These are phyloP conservation scores for Emericellopsis atlantica DNA, from an alignment of 2,329 filamentous ascomycete genomes.

Conservation along the genomic window DNA sequence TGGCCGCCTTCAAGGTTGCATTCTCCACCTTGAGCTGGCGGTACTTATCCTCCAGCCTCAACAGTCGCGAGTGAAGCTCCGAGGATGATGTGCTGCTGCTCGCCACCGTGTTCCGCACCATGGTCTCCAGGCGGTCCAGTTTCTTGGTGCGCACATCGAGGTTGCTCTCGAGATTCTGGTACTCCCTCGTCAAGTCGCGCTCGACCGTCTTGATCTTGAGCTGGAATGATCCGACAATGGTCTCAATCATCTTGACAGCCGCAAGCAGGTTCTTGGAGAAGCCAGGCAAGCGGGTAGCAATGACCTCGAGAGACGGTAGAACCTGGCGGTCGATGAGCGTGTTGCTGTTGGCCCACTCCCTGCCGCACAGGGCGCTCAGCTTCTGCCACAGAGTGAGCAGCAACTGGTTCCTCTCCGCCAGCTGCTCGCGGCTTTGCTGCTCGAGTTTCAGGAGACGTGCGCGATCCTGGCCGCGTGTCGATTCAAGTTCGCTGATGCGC, in stretches of 20 bases:
- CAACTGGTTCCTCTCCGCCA: constrained; percentile 79
- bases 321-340: constrained; percentile 77
- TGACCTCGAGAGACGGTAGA: constrained; percentile 71
- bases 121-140: constrained; percentile 73
- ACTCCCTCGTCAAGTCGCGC: constrained; percentile 80
- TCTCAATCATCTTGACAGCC: constrained; percentile 79
- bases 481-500: constrained; percentile 76
- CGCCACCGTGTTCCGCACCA: constrained; percentile 54
- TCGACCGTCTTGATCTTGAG: constrained; percentile 75
- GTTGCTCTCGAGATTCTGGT: constrained; percentile 70
- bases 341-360: constrained; percentile 85
- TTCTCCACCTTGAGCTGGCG: constrained; percentile 53
- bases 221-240: constrained; percentile 65
- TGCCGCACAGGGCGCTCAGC: constrained; percentile 72
- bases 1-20: constrained; percentile 54
- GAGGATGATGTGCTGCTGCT: constrained; percentile 29
- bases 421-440: constrained; percentile 70
- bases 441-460: constrained; percentile 67
- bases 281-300: constrained; percentile 71
- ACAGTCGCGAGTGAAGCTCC: constrained; percentile 31
- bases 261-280: constrained; percentile 84
- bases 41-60: constrained; percentile 47
- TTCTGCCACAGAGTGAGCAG: constrained; percentile 84
- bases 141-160: constrained; percentile 72
- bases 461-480: constrained; percentile 63